Conservation (phyloP, 495 filamentous ascomycete genomes). For the Penicillium subrubescens region DNA sequence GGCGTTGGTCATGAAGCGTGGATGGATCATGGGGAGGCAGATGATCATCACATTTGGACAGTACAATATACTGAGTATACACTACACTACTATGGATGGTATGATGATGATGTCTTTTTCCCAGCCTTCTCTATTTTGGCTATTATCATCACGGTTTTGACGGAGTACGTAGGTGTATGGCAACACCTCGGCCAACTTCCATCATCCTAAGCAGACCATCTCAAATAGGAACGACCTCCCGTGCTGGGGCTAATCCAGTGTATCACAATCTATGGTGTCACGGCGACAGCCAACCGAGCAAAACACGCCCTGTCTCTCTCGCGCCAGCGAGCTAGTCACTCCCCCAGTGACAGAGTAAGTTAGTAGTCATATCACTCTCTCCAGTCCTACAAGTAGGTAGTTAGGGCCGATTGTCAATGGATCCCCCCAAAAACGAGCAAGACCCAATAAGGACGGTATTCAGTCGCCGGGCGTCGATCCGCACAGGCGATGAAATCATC, state of each 20-base stretch:
- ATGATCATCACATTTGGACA: background rate
- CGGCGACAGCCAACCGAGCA: background rate
- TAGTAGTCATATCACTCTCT: too few relatives aligned
- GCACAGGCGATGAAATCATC: constrained; percentile 27
- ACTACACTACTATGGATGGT: background rate
- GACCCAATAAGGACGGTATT: background rate
- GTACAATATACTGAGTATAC: background rate
- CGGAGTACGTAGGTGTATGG: background rate
- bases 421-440: background rate
- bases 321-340: background rate
- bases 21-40: background rate
- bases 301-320: background rate
- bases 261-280: constrained; percentile 3
- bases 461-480: constrained; percentile 12
- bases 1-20: background rate
- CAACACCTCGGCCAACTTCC: constrained; percentile 13
- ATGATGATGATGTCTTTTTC: background rate
- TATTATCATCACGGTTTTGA: background rate
- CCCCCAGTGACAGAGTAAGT: too few relatives aligned
- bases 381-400: background rate
- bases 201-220: background rate
- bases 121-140: background rate
- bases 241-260: background rate
- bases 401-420: background rate
- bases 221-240: constrained; percentile 5